Percentiles rank a stretch among this genome's conserved stretches.
These are phyloP conservation scores for Meredithiella fracta DNA, from an alignment of 2,329 filamentous ascomycete genomes.

Conservation along the genomic window DNA sequence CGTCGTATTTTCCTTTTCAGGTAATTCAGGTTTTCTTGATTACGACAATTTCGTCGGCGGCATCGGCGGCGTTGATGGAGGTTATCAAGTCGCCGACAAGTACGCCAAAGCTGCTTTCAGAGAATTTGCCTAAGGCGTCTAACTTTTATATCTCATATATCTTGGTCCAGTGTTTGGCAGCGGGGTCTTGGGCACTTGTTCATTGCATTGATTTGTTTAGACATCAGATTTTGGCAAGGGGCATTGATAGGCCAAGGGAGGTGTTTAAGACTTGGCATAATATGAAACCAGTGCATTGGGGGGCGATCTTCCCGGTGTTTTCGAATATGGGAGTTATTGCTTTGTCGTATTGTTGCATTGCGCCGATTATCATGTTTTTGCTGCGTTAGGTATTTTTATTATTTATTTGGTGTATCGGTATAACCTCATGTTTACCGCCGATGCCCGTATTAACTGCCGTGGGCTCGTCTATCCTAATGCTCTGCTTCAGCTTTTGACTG, in stretches of 20 bases:
- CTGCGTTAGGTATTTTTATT: constrained; percentile 57
- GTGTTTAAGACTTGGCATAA: constrained; percentile 64
- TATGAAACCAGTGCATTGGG: constrained; percentile 64
- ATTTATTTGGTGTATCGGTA: constrained; percentile 85
- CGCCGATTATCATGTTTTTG: constrained; percentile 75
- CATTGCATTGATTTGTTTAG: constrained; percentile 48
- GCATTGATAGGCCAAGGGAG: constrained; percentile 64
- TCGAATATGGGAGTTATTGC: constrained; percentile 69
- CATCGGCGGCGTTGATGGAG: constrained; percentile 45
- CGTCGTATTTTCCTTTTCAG: constrained; percentile 65
- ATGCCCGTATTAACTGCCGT: constrained; percentile 70
- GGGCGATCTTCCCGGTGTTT: constrained; percentile 64
- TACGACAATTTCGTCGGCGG: constrained; percentile 59
- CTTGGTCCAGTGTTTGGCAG: constrained; percentile 72
- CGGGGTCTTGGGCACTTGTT: constrained; percentile 57
- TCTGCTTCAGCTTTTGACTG: constrained; percentile 68
- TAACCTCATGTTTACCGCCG: constrained; percentile 75
- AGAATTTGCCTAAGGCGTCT: constrained; percentile 56
- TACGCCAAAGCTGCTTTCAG: constrained; percentile 36
- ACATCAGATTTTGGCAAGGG: constrained; percentile 44
- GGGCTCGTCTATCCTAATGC: constrained; percentile 78
- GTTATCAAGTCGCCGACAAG: constrained; percentile 30
- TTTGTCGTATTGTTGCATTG: constrained; percentile 73
- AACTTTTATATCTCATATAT: constrained; percentile 92
- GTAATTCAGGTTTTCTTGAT: constrained; percentile 75